A percentile compares a stretch with the other conserved stretches of the same genome.
These are phyloP conservation scores for Epichloe hybrida DNA, from an alignment of 2,329 filamentous ascomycete genomes.

Conservation along the genomic window DNA sequence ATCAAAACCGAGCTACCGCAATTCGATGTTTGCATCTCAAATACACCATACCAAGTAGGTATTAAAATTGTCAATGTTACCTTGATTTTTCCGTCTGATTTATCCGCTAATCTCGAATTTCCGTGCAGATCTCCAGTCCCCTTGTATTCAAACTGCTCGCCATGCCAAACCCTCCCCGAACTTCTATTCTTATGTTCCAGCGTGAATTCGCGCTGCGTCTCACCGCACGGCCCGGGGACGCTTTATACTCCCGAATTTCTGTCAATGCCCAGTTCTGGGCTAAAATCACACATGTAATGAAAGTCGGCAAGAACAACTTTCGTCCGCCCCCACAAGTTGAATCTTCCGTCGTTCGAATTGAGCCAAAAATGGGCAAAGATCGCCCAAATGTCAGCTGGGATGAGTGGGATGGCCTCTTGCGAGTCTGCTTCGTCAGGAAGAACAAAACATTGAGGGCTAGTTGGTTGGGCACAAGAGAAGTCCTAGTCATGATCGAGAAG, in stretches of 20 bases:
- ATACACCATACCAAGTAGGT: conserved; percentile 48
- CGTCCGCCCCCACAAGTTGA: conserved; percentile 89
- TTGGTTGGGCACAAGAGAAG: conserved; percentile 67
- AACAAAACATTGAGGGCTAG: conserved; percentile 79
- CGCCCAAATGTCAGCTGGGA: conserved; percentile 82
- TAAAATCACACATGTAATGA: conserved; percentile 60
- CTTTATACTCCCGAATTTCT: conserved; percentile 77
- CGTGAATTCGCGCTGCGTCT: conserved; percentile 85
- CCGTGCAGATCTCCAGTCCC: conserved; percentile 64
- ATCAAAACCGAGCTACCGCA: conserved; percentile 70
- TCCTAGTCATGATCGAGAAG: conserved; percentile 66
- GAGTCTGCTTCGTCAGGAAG: conserved; percentile 60
- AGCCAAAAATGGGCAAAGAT: conserved; percentile 65
- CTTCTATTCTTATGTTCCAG: conserved; percentile 90
- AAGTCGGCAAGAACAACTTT: conserved; percentile 94
- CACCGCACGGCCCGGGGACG: conserved; percentile 76
- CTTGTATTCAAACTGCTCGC: conserved; percentile 83
- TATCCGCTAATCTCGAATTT: background rate
- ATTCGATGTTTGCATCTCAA: conserved; percentile 72
- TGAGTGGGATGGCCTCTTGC: conserved; percentile 84
- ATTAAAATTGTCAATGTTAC: background rate
- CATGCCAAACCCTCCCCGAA: conserved; percentile 66
- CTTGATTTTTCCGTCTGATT: background rate
- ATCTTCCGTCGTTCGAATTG: conserved; percentile 76
- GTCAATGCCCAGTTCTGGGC: conserved; percentile 90